Evolutionary conservation across 176 grass and related monocot species (phyloP), one percentile per base, ranked within the genome.

Genomic region (Coix lacrymajobi): DNA sequence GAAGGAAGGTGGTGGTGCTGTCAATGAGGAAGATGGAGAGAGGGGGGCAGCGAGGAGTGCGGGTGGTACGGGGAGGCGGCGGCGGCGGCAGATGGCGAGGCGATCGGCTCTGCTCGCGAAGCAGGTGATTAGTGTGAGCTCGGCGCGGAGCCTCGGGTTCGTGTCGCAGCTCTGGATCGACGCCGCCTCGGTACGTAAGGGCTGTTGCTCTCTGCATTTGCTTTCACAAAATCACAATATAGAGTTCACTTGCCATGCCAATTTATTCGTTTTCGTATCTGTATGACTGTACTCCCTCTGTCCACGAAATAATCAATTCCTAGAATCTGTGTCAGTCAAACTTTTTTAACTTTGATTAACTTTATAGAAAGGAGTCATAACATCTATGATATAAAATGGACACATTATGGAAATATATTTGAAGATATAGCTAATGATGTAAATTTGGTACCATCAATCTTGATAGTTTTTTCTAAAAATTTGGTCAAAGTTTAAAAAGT

Each of bases 161-260:
- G 91, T 98, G 71, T 98, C 96, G 51, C 92, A 98, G 85, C 89
- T 98, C 29, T 98, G 96, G 96, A 85, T 98, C 70, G 87, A 98
- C 79, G 66, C 87, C 24, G 80, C 69, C 22, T 85, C 76, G 84
- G 92, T 94, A 87, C 44, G 87, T 52, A 14, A 14, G n/a, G 38
- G 8, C 11, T 69, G 56, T 67, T 78, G 39, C 44, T 71, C 10
- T 36, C 52, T 45, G 64, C 72, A 64, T 70, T 77, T 77, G 60
- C 64, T 19, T 44, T 82, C n/a, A n/a, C n/a, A n/a, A n/a, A n/a
- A n/a, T 36, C 22, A 12, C 7, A 24, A 24, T 8, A 17, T 11
- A 48, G n/a, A 57, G 52, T 77, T 69, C 11, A 41, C 26, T 25
- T 12, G 4, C 29, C 14, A 58, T 61, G 22, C 30, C 81, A 1